Base-by-base conservation (phyloP, 768 basidiomycete species). In the Tephrocybe sp. region DNA sequence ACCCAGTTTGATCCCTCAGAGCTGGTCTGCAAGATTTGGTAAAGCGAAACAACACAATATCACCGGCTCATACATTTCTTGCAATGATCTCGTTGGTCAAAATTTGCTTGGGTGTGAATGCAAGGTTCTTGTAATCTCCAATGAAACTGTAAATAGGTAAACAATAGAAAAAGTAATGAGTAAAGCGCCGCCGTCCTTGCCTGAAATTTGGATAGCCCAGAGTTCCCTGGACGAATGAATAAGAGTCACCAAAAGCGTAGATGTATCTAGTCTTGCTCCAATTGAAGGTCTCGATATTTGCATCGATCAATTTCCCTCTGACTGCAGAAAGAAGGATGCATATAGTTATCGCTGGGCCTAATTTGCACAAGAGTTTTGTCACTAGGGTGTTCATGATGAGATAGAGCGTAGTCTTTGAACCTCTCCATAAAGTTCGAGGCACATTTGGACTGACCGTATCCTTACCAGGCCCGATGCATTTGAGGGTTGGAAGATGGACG, bases 1-100 rank as follows among this genome's bases (percentile, higher is more conserved):
- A 77, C 77, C 77, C 79, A 79, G 55, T 77, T 79, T 0, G 77
- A 71, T 3, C 76, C 79, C 51, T 78, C 76, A 1, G 77, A 79
- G 52, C 77, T 79, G 2, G 79, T 79, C 79, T 79, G 49, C 37
- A 13, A 27, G 23, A 15, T 40, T 29, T 29, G 5, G 27, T 5
- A 29, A 29, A 29, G 27, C 27, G 11, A 11, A 5, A 11, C 5
- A 29, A 5, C 5, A 5, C 6, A 29, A 29, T 29, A 5, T 29
- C 18, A 38, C 27, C 4, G 22, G 3, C n/a, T 45, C 69, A 33
- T 47, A 74, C 77, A 57, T 76, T 77, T 57, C 60, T 70, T 1
- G 70, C 66, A 41, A 78, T 59, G 24, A 81, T 79, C 53, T 73
- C 62, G 52, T 77, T 69, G 0, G 62, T 56, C 27, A 76, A 60